A percentile compares a stretch with the other conserved stretches of the same genome.
Evolutionary conservation across 1,284 basidiomycete species (phyloP).

Genomic region (Naganishia liquefaciens): DNA sequence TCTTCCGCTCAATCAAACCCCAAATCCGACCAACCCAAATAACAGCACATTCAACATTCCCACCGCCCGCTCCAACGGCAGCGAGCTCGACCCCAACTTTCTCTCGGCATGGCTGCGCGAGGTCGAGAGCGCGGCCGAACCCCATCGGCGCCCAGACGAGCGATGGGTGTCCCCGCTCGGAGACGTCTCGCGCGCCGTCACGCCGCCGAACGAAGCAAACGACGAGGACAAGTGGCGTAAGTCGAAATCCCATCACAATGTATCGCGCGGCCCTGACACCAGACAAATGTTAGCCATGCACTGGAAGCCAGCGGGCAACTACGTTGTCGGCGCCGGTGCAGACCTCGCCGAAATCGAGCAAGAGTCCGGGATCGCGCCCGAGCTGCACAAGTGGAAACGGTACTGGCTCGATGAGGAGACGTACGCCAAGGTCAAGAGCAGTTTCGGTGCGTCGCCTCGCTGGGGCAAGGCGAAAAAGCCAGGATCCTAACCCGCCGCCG

Average conservation of each 20-base stretch:
- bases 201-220: slow-evolving; percentile 28
- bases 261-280: neutral
- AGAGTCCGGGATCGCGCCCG: slow-evolving; percentile 28
- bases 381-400: slow-evolving; percentile 32
- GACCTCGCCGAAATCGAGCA: slow-evolving; percentile 28
- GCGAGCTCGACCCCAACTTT: slow-evolving; percentile 22
- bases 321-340: slow-evolving; percentile 20
- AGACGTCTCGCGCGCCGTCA: slow-evolving; percentile 6
- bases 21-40: slow-evolving; percentile 14
- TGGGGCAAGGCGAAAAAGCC: neutral
- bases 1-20: slow-evolving; percentile 8
- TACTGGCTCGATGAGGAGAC: slow-evolving; percentile 37
- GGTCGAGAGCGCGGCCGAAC: slow-evolving; percentile 6
- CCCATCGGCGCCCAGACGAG: neutral
- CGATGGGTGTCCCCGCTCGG: neutral
- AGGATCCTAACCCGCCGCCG: neutral
- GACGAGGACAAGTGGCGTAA: slow-evolving; percentile 34
- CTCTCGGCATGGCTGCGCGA: slow-evolving; percentile 26
- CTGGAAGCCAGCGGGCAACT: slow-evolving; percentile 30
- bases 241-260: neutral
- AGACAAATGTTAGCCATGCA: slow-evolving; percentile 8
- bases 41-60: slow-evolving; percentile 17
- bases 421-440: slow-evolving; percentile 35
- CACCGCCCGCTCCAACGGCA: slow-evolving; percentile 11
- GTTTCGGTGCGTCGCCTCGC: slow-evolving; percentile 33